These are phyloP conservation scores for Cicer chorassanicum DNA, from an alignment of 306 rosid species.

Conservation along the genomic window DNA sequence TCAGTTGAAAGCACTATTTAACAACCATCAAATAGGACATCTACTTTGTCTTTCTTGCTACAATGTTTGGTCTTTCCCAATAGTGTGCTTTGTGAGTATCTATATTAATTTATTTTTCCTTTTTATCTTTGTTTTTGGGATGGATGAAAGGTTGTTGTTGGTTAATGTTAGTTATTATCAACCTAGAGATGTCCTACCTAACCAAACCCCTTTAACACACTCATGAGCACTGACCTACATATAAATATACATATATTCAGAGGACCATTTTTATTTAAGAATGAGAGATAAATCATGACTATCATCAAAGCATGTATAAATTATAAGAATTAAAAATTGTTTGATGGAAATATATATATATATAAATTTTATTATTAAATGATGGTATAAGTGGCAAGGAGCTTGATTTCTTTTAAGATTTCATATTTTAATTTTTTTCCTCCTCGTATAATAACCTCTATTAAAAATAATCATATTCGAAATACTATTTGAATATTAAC, in stretches of 20 bases:
- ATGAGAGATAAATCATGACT: constrained; percentile 1
- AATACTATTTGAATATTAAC: too few relatives aligned
- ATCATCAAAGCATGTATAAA: not conserved
- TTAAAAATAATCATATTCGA: too few relatives aligned
- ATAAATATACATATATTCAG: not conserved
- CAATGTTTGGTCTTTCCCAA: constrained; percentile 34
- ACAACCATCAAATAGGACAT: constrained; percentile 40
- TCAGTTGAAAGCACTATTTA: constrained; percentile 43
- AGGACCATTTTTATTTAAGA: constrained; percentile 13
- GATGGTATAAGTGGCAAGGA: not conserved
- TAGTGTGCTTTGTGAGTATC: not conserved
- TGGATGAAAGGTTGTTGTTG: constrained; percentile 51
- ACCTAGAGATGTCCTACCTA: constrained; percentile 48
- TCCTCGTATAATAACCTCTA: too few relatives aligned
- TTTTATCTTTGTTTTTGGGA: not conserved
- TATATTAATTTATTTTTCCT: not conserved
- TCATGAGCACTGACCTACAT: constrained; percentile 36
- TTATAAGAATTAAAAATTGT: not conserved
- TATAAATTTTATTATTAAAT: not conserved
- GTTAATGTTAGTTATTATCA: constrained; percentile 58
- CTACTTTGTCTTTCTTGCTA: constrained; percentile 43
- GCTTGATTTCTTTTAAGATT: not conserved
- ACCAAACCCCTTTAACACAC: constrained; percentile 41
- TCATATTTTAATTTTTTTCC: not conserved
- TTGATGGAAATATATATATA: not conserved